A percentile compares a stretch with the other conserved stretches of the same genome.
Conservation (phyloP, 2,329 filamentous ascomycete genomes). For the Alternaria brassicicola region DNA sequence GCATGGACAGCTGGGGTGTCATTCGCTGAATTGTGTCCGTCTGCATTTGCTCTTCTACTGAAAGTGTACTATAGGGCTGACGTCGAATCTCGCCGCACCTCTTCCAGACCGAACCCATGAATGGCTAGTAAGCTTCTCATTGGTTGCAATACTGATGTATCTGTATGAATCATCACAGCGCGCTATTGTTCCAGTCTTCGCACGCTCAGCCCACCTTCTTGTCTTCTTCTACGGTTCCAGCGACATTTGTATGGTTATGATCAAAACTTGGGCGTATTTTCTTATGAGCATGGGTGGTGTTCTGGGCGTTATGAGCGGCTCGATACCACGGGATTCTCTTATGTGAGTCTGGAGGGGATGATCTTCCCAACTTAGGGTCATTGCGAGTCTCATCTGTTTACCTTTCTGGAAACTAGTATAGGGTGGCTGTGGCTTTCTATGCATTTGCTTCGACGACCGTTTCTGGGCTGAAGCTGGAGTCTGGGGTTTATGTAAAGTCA, state of each 20-base stretch:
- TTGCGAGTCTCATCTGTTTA: background rate
- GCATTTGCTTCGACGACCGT: conserved; percentile 18
- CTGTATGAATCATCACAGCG: conserved; percentile 10
- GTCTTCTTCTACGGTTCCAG: conserved; percentile 1
- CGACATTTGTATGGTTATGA: conserved; percentile 15
- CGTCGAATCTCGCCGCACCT: background rate
- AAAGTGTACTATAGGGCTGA: conserved; percentile 10
- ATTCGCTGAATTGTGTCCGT: conserved; percentile 62
- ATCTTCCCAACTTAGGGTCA: background rate
- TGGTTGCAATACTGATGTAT: background rate
- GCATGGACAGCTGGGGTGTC: conserved; percentile 78
- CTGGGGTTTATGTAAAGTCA: conserved; percentile 1
- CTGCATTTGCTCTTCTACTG: conserved; percentile 2
- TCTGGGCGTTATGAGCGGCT: conserved; percentile 8
- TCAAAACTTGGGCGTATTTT: background rate
- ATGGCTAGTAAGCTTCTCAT: background rate
- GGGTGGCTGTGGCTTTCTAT: background rate
- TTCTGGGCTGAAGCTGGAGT: conserved; percentile 17
- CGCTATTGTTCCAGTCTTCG: background rate
- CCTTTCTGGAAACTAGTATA: background rate
- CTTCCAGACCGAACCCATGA: background rate
- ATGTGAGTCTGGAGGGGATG: conserved; percentile 31
- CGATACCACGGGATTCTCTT: conserved; percentile 14
- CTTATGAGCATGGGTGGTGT: conserved; percentile 12
- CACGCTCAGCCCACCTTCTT: conserved; percentile 2